Conservation (phyloP, 1,284 basidiomycete genomes). For the Cutaneotrichosporon sp. region DNA sequence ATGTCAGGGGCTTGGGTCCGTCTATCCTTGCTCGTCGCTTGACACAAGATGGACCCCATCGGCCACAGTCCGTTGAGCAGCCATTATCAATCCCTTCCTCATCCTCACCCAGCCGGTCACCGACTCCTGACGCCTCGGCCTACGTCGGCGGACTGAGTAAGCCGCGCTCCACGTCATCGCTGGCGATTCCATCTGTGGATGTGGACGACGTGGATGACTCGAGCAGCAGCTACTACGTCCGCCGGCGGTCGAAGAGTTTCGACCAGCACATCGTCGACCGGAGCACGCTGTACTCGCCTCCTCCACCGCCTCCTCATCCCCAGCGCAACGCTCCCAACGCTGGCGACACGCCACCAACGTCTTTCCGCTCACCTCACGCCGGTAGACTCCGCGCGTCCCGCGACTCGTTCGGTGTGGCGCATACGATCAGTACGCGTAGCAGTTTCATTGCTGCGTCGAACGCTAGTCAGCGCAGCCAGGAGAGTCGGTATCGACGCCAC, state of each 20-base stretch:
- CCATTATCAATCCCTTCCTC: background rate
- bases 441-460: background rate
- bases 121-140: background rate
- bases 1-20: background rate
- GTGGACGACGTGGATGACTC: background rate
- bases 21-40: background rate
- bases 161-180: slow-evolving; percentile 4
- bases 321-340: background rate
- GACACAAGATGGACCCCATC: background rate
- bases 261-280: slow-evolving; percentile 15
- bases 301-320: slow-evolving; percentile 18
- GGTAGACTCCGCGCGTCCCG: slow-evolving; percentile 9
- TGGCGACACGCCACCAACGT: slow-evolving; percentile 1
- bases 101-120: background rate
- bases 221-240: slow-evolving; percentile 5
- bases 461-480: slow-evolving; percentile 3
- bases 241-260: slow-evolving; percentile 14
- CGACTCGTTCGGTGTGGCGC: slow-evolving; percentile 21
- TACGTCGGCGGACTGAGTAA: slow-evolving; percentile 1
- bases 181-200: background rate
- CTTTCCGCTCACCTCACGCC: background rate
- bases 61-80: background rate
- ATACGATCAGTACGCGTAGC: slow-evolving; percentile 6
- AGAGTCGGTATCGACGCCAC: background rate
- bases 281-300: slow-evolving; percentile 19